A percentile compares a stretch with the other conserved stretches of the same genome.
Evolutionary conservation across 345 rosid species (phyloP).

Genomic region (Punica granatum): DNA sequence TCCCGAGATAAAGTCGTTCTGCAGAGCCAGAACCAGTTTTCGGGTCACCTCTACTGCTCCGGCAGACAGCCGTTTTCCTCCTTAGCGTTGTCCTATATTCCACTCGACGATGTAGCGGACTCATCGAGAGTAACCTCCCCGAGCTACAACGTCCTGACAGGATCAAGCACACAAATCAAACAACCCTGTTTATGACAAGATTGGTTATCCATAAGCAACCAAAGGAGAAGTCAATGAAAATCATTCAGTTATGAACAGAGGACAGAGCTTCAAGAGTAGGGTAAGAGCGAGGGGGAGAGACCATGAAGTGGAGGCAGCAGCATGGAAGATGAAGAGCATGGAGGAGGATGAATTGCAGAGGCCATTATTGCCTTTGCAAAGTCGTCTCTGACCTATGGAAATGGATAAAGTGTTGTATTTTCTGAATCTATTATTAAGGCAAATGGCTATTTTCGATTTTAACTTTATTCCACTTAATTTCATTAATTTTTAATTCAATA

Average conservation of each 20-base stretch:
- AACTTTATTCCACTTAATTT: no score
- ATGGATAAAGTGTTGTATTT: not conserved
- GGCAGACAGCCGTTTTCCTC: constrained; percentile 24
- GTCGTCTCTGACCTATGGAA: not conserved
- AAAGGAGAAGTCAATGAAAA: not conserved
- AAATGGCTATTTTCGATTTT: no score
- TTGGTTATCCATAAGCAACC: not conserved
- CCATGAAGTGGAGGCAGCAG: constrained; percentile 4
- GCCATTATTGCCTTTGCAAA: constrained; percentile 2
- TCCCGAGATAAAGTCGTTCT: constrained; percentile 61
- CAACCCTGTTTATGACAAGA: not conserved
- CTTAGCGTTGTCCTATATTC: constrained; percentile 8
- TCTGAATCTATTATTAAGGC: no score
- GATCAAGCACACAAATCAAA: not conserved
- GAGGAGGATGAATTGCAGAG: constrained; percentile 2
- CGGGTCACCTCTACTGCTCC: constrained; percentile 14
- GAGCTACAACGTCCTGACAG: constrained; percentile 27
- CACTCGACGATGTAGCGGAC: not conserved
- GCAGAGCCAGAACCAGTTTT: constrained; percentile 16
- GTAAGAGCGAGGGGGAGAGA: constrained; percentile 7
- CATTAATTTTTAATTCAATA: no score
- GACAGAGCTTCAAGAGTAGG: not conserved
- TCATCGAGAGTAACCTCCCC: constrained; percentile 13
- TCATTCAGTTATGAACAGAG: not conserved
- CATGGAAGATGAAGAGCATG: not conserved